Base-by-base conservation (phyloP, 2,329 filamentous ascomycete species). In the Hysterium pulicare region DNA sequence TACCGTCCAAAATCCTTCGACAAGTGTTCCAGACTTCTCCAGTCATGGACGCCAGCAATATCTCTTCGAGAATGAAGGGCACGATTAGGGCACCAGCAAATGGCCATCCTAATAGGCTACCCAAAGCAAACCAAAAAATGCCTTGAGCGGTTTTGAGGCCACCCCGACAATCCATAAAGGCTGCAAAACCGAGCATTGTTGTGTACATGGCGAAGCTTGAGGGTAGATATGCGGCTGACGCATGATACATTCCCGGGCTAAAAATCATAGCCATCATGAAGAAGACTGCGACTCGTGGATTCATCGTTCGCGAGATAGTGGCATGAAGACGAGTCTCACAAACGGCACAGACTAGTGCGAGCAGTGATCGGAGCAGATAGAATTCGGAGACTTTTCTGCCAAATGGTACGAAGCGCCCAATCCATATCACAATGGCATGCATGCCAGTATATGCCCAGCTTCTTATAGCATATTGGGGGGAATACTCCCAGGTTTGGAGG, bases 401-500 rank as follows among this genome's bases (percentile, higher is more conserved):
- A 8, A 71, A 57, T 15, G 67, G 57, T 15, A 71, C 57, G 3
- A 93, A 57, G 28, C 82, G 77, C 23, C 82, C 78, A 15, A 88
- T 53, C 48, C 81, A 87, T 33, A 83, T 85, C 34, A 87, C 69
- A 16, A 84, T 53, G 20, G 90, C 87, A 68, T 98, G 91, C 1
- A 96, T 69, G 4, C 75, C 79, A 28, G 94, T 76, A 60, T 98
- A 98, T 17, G 90, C 75, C 93, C 93, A 98, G 71, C 90, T 96
- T 49, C 93, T 83, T 55, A 98, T 96, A 38, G 90, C 87, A 69
- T 87, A 97, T 44, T 91, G 84, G 4, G 93, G 93, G 1, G 91
- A 95, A 70, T 97, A 98, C 68, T 98, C 93, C 93, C 93, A 98
- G 1, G 93, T 98, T 71, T 98, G 90, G 38, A 96, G 76, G 30